Conservation (phyloP, 192 early-diverging fungal species). For the Backusella macrospora region DNA sequence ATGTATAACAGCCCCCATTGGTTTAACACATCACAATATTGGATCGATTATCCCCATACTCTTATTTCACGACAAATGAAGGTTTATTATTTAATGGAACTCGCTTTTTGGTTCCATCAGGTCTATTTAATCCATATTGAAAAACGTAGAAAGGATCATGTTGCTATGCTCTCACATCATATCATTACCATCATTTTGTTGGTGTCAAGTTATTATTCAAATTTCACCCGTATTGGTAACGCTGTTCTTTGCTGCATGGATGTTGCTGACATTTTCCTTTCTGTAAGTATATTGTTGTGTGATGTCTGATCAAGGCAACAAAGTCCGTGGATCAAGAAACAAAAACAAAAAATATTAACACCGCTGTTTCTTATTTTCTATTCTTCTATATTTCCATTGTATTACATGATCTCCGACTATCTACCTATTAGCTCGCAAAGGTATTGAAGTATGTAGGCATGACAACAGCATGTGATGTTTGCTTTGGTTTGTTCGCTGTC, state of each 20-base stretch:
- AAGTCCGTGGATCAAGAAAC: background rate
- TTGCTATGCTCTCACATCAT: slow-evolving; percentile 76
- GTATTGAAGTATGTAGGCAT: slow-evolving; percentile 73
- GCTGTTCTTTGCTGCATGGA: slow-evolving; percentile 80
- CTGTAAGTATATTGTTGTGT: slow-evolving; percentile 41
- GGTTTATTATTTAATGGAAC: slow-evolving; percentile 74
- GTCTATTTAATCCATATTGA: slow-evolving; percentile 76
- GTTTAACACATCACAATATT: slow-evolving; percentile 71
- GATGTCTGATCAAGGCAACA: background rate
- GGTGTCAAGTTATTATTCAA: slow-evolving; percentile 62
- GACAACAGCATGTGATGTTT: slow-evolving; percentile 63
- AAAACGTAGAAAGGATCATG: slow-evolving; percentile 75
- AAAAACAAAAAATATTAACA: slow-evolving; percentile 6
- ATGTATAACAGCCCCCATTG: slow-evolving; percentile 74
- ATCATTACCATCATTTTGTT: slow-evolving; percentile 74
- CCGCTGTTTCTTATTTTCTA: background rate
- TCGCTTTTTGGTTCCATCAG: slow-evolving; percentile 83
- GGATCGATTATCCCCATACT: slow-evolving; percentile 74
- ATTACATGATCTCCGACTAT: slow-evolving; percentile 9
- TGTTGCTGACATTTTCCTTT: slow-evolving; percentile 77
- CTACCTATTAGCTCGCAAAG: slow-evolving; percentile 63
- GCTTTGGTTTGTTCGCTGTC: slow-evolving; percentile 76
- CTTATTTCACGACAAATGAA: slow-evolving; percentile 59
- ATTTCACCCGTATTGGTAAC: slow-evolving; percentile 82
- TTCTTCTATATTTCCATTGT: background rate